Evolutionary conservation across 1,284 basidiomycete genomes (phyloP), one percentile per base, ranked within the genome.

Genomic region (Neonothopanus nambi): DNA sequence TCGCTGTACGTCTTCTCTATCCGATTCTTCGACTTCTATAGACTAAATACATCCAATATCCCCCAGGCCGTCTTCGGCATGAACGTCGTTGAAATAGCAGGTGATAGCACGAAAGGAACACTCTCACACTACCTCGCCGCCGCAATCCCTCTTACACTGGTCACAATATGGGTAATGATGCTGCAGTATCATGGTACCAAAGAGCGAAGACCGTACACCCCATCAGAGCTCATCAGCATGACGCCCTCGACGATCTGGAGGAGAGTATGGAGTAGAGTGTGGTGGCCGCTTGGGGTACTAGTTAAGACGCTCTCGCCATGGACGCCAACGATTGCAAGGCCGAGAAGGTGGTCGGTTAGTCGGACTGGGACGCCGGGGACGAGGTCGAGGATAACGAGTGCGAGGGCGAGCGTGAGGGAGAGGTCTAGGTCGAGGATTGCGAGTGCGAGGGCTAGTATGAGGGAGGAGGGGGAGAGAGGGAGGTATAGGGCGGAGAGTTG

Each of bases 81-180:
- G 80, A 82, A 82, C 51, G 60, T 81, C 33, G 33, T 57, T 2
- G 70, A 74, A 57, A 63, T 82, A 39, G 64, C 66, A 15, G 23
- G 33, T 8, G 60, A 65, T 2, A 28, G 4, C 0, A 62, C 67
- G 0, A 8, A 54, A 3, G 73, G 65, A 17, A 74, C 70, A 0
- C 58, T 84, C 1, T 36, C 48, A 0, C 69, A 70, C 48, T 84
- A 78, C 55, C 23, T 77, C 33, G 73, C 62, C 11, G 62, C 62
- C 3, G 73, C 75, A 1, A 37, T 82, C 15, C 63, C 72, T 15
- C 57, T 84, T 50, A 83, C 81, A 0, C 21, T 68, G 2, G 51
- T 78, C 18, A 79, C 78, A 4, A 60, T 73, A 5, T 84, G 81
- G 80, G 55, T 76, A 21, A 72, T 78, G 56, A 59, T 55, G 51